Conservation (phyloP, 805 yeast species). For the Danielia oregonensis region DNA sequence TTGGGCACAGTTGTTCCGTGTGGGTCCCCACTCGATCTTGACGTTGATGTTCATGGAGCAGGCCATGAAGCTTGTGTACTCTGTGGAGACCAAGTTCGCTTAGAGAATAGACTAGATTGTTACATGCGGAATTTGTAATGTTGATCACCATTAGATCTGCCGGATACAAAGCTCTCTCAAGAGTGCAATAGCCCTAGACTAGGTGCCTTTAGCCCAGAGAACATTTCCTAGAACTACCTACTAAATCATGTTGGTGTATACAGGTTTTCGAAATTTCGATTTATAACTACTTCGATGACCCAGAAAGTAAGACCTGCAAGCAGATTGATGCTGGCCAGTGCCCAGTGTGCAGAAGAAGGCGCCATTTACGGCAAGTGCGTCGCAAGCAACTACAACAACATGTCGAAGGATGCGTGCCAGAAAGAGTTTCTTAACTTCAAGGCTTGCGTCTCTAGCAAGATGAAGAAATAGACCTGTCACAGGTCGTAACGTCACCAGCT, state of each 20-base stretch:
- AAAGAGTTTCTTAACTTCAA: slow-evolving; percentile 49
- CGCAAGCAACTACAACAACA: slow-evolving; percentile 45
- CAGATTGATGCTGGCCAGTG: slow-evolving; percentile 36
- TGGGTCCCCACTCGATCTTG: slow-evolving; percentile 91
- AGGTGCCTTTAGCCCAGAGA: too few species aligned
- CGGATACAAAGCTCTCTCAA: too few species aligned
- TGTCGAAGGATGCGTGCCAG: slow-evolving; percentile 50
- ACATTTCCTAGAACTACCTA: too few species aligned
- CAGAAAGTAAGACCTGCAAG: slow-evolving; percentile 38
- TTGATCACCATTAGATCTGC: too few species aligned
- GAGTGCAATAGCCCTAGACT: too few species aligned
- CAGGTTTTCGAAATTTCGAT: too few species aligned
- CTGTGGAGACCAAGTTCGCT: slow-evolving; percentile 22
- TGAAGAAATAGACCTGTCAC: slow-evolving; percentile 26
- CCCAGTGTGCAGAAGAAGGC: slow-evolving; percentile 41
- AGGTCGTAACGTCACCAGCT: too few species aligned
- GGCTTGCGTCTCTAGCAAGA: slow-evolving; percentile 41
- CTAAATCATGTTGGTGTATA: too few species aligned
- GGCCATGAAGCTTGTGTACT: slow-evolving; percentile 60
- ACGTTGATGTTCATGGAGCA: slow-evolving; percentile 95
- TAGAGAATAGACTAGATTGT: too few species aligned
- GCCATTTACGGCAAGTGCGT: slow-evolving; percentile 55
- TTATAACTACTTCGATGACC: too few species aligned
- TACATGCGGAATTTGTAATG: too few species aligned
- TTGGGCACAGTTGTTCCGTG: slow-evolving; percentile 85